These are phyloP conservation scores for Pseudozyma hubeiensis DNA, from an alignment of 1,284 basidiomycete species.

Conservation along the genomic window DNA sequence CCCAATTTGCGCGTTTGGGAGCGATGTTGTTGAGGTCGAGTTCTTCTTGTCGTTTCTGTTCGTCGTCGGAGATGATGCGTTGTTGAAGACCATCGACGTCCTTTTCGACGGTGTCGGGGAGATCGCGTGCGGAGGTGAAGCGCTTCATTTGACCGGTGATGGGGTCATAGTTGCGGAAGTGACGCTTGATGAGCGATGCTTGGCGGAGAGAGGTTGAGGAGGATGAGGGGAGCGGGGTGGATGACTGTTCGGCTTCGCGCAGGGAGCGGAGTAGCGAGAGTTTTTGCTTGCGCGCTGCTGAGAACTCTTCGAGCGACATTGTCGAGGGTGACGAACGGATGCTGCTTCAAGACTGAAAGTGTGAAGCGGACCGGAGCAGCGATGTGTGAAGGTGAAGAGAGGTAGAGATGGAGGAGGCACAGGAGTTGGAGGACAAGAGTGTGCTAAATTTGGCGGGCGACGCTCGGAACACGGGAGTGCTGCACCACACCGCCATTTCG, in stretches of 20 bases:
- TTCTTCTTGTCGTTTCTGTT: slow-evolving; percentile 83
- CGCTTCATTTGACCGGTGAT: slow-evolving; percentile 62
- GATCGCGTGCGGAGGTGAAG: slow-evolving; percentile 73
- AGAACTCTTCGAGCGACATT: slow-evolving; percentile 76
- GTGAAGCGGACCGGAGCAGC: background rate
- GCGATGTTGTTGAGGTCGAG: slow-evolving; percentile 96
- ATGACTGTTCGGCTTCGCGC: slow-evolving; percentile 72
- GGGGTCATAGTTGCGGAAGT: slow-evolving; percentile 68
- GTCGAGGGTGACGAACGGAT: background rate
- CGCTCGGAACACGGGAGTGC: no score
- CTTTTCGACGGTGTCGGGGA: slow-evolving; percentile 88
- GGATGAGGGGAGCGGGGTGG: background rate
- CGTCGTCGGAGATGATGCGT: slow-evolving; percentile 84
- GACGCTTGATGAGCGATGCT: slow-evolving; percentile 52
- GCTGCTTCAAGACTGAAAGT: background rate
- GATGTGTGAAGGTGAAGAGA: background rate
- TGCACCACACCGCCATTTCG: no score
- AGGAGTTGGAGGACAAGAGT: background rate
- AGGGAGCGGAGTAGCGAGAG: slow-evolving; percentile 82
- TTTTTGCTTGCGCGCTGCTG: slow-evolving; percentile 86
- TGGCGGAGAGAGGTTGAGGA: background rate
- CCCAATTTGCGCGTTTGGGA: slow-evolving; percentile 96
- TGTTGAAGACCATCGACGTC: slow-evolving; percentile 85
- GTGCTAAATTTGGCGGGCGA: no score
- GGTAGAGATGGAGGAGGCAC: background rate